Base-by-base conservation (phyloP, 2,329 filamentous ascomycete genomes). In the Blastomyces percursus region DNA sequence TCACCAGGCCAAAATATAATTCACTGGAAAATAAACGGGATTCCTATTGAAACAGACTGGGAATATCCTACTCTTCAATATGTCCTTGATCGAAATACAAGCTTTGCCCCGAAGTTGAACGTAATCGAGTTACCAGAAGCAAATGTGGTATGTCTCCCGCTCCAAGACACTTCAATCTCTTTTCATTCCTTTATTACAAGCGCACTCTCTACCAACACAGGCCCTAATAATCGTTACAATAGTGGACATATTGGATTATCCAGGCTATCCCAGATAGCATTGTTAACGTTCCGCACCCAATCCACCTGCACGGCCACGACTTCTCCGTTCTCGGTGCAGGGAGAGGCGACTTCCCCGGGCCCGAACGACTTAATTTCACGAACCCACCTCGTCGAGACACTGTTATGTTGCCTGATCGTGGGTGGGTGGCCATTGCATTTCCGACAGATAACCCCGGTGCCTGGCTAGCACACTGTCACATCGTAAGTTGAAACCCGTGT, bases 181-280 rank as follows among this genome's bases (percentile, higher is more conserved):
- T 14, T 42, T 16, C 35, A 11, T 38, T 24, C 19, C 35, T 40
- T 12, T 21, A 21, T 54, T 52, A 16, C 44, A 6, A 55, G 54
- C 27, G 42, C 50, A 30, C 27, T 42, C 9, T 58, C 9, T 50
- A 14, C 46, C 52, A 42, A 12, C 46, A 11, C n/a, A 59, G 62
- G 27, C 48, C 40, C 55, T 40, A 64, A 62, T 66, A 57, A 64
- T 66, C 24, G 4, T 30, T 35, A 55, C 62, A n/a, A 24, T 30
- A 69, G 63, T 80, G 78, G 79, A 78, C 77, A 38, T 77, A 78
- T 64, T 81, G 78, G 78, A 75, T 78, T 64, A 78, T 82, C 57
- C 78, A 81, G 62, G 73, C 77, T 64, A 69, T 73, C 1, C 70
- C 71, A 4, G 73, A 70, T 35, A 58, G 62, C 24, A 60, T 61